Conservation (phyloP, 495 filamentous ascomycete genomes). For the Letharia lupina region DNA sequence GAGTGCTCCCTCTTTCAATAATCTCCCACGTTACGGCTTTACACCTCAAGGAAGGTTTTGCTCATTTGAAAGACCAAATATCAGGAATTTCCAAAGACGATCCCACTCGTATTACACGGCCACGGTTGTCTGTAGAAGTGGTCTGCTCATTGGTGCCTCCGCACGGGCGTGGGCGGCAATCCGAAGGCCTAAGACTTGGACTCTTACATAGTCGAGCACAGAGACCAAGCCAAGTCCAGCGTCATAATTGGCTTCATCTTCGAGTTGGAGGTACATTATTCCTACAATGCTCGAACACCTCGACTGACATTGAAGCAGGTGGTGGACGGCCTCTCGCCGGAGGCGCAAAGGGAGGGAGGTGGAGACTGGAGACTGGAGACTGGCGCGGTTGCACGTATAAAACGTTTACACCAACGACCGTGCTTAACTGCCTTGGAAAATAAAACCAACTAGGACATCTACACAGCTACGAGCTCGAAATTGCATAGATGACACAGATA, state of each 20-base stretch:
- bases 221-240: conserved; percentile 6
- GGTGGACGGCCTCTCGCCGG: conserved; percentile 16
- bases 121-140: neutral
- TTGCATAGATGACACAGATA: conserved; percentile 16
- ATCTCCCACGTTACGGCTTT: neutral
- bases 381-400: conserved; percentile 13
- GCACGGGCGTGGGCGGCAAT: neutral
- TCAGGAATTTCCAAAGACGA: neutral
- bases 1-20: neutral
- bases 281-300: neutral
- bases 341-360: conserved; percentile 17
- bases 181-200: neutral
- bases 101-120: neutral
- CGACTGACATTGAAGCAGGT: conserved; percentile 6
- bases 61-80: neutral
- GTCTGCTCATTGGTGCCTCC: neutral
- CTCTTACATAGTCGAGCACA: neutral
- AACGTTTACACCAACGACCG: neutral
- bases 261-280: conserved; percentile 12
- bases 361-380: conserved; percentile 17
- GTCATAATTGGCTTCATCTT: neutral
- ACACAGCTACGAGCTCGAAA: conserved; percentile 1
- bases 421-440: neutral
- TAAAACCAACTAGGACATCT: too few species aligned
- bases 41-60: neutral